Evolutionary conservation across 495 filamentous ascomycete genomes (phyloP).

Genomic region (Penicillium antarcticum): DNA sequence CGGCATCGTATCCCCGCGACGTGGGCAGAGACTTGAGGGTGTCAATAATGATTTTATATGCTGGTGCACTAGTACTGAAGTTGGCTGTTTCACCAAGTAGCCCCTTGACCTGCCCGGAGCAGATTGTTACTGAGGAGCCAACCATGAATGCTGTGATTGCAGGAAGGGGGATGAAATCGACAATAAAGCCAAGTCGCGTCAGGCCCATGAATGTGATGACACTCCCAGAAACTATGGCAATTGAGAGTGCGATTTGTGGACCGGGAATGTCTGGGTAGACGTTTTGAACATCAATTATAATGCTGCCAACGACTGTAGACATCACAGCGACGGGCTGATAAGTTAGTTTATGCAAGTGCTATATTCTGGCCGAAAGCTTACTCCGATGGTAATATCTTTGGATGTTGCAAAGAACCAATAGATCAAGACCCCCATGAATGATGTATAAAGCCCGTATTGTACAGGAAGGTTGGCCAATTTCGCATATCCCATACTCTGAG

Average conservation of each 20-base stretch:
- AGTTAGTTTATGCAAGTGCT: neutral
- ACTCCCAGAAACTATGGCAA: constrained; percentile 71
- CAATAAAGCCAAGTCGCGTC: constrained; percentile 78
- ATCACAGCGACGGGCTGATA: constrained; percentile 84
- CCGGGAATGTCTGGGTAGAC: constrained; percentile 52
- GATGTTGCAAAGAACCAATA: constrained; percentile 99
- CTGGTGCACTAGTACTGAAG: constrained; percentile 66
- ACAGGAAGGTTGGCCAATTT: constrained; percentile 69
- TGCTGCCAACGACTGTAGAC: constrained; percentile 78
- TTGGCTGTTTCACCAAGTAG: constrained; percentile 73
- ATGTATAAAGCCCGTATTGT: constrained; percentile 88
- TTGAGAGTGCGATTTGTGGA: constrained; percentile 67
- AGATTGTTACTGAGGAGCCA: constrained; percentile 86
- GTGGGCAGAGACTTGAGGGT: constrained; percentile 68
- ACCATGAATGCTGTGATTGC: constrained; percentile 96
- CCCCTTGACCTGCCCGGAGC: constrained; percentile 73
- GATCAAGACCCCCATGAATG: constrained; percentile 89
- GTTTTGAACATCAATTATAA: constrained; percentile 57
- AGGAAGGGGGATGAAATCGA: constrained; percentile 86
- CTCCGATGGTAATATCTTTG: constrained; percentile 95
- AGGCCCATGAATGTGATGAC: constrained; percentile 80
- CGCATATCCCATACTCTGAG: constrained; percentile 95
- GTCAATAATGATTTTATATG: constrained; percentile 82
- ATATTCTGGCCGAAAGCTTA: constrained; percentile 39
- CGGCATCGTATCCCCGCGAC: constrained; percentile 66